Base-by-base conservation (phyloP, 2,329 filamentous ascomycete genomes). In the Stromatinia cepivora region DNA sequence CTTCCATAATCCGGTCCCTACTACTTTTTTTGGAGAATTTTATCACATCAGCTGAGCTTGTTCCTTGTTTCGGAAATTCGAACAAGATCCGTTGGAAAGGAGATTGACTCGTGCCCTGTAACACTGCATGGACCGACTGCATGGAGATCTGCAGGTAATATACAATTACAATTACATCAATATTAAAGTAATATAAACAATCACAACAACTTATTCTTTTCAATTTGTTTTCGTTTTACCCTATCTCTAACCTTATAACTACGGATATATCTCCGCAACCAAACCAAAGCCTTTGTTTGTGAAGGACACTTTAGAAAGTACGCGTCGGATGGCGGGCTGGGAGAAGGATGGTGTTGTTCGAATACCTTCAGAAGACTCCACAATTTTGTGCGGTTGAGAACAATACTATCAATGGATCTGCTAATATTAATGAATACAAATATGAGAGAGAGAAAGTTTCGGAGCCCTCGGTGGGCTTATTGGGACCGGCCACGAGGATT, bases 321-420 rank as follows among this genome's bases (percentile, higher is more conserved):
- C 45, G 25, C 48, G 28, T 67, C 68, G 50, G 10, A 70, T 70
- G 68, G 68, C 39, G 66, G 22, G 25, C 53, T 57, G 48, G 31
- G 66, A 46, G 66, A 71, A 75, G 67, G 20, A 77, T 77, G 75
- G 72, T 75, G 59, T 71, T 75, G 69, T 70, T 77, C 70, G 75
- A 73, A 73, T 75, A 75, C 69, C 71, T 75, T 45, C 74, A 71
- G 52, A 70, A 73, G 57, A 61, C 71, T 28, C 58, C 72, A 61
- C 48, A 70, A 34, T 70, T 71, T 48, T 77, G 72, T 68, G 64
- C 65, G 52, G 71, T 74, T 50, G 71, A 72, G 59, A 71, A 52
- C 46, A 69, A 67, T 11, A 4, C 71, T 62, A 31, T 67, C 56
- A 25, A 13, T 63, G 42, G 57, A 25, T 45, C 48, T 64, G 57